Base-by-base conservation (phyloP, 164 flowering plant genomes). In the Macadamia integrifolia region DNA sequence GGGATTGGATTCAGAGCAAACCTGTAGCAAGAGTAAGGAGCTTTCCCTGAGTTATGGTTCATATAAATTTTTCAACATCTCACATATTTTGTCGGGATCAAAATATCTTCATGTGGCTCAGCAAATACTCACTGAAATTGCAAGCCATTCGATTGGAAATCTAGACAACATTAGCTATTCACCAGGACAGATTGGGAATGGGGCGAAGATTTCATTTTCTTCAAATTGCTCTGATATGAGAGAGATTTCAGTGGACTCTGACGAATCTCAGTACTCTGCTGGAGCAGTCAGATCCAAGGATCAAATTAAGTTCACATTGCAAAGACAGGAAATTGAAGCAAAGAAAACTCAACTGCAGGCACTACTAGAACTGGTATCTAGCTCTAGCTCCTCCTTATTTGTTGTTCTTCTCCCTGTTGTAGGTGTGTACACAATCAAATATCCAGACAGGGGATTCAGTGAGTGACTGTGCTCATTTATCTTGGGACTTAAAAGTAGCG, bases 311-410 rank as follows among this genome's bases (percentile, higher is more conserved):
- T 60, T 78, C 9, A 60, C 66, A 11, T 49, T 60, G 65, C 83
- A 72, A 66, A 81, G 67, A 62, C 69, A 60, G 52, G 83, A 79
- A 12, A 62, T 66, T 55, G 84, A 82, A 75, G 69, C 77, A 10
- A 88, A 83, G 82, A 88, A 86, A 73, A 64, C 84, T 49, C 87
- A 88, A 65, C 78, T 94, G 62, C 70, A 85, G 56, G 71, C 79
- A 64, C 80, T 94, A 58, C 80, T 94, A 30, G 86, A 88, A 87
- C 64, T 82, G 94, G 98, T 94, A 85, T 60, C 65, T 60, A 12
- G 17, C n/a, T 60, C 65, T 60, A 12, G 17, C n/a, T 55, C 65
- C 55, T 53, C 44, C 48, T 23, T 0, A 56, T 23, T 32, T 66
- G 28, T 9, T 65, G 1, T 6, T 32, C 49, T 13, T 9, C 5